Base-by-base conservation (phyloP, 176 grass and related monocot species). In the Rhynchospora pubera region DNA sequence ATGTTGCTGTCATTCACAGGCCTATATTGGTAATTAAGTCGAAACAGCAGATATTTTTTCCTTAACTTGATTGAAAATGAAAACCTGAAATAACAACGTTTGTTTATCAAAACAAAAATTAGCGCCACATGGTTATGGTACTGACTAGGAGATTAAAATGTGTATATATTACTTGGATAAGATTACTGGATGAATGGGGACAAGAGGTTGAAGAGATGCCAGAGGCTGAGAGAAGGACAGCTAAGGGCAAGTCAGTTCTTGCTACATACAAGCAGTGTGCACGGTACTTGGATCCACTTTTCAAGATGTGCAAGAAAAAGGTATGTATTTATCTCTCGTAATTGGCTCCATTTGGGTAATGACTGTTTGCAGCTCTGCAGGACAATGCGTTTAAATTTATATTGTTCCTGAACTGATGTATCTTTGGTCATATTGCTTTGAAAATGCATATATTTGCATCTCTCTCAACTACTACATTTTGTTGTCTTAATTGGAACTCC, bases 261-360 rank as follows among this genome's bases (percentile, higher is more conserved):
- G 91, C 91, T 70, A 93, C 91, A 62, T 93, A 65, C 85, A 93
- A 93, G 73, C 87, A 91, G 82, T 97, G 94, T 66, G 89, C 87
- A 28, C 87, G 91, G 55, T 91, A 97, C 68, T 88, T 97, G 56
- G 85, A 91, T 21, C 91, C 89, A 7, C 82, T 97, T 43, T 97
- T 97, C 85, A 90, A 79, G 57, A 88, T 91, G 10, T 93, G 93
- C 85, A 87, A 82, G 81, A 97, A 77, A 66, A 93, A 91, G 91
- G 93, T 96, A 83, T 44, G 46, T 1, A 12, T 75, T 51, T 75
- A 75, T 75, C 10, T 15, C 4, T 53, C 10, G 8, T 43, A 7
- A 44, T 4, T 67, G 64, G 30, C 10, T 7, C 10, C 9, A 9
- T 51, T 51, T 51, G 48, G 48, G 10, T 51, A 51, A 9, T 11